These are phyloP conservation scores for Suhomyces sp. DNA, from an alignment of 805 yeast species.

Conservation along the genomic window DNA sequence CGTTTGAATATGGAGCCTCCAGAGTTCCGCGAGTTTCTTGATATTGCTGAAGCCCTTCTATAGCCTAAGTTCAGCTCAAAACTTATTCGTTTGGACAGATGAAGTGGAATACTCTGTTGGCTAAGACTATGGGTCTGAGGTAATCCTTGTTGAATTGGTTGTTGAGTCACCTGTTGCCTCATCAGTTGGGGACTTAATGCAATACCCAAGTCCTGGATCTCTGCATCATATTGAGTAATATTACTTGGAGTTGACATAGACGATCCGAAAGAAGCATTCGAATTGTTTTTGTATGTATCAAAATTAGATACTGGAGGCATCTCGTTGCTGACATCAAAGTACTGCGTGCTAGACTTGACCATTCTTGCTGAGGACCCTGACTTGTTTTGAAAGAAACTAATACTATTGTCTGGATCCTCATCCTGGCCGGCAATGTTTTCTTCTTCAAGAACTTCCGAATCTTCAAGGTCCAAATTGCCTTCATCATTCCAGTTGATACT, in stretches of 20 bases:
- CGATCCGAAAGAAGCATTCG: conserved; percentile 14
- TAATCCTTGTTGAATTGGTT: conserved; percentile 2
- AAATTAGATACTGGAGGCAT: conserved; percentile 2
- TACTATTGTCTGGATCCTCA: conserved; percentile 1
- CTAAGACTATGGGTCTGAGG: too few species aligned
- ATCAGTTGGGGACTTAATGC: conserved; percentile 39
- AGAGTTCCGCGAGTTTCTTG: conserved; percentile 26
- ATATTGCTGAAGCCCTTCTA: conserved; percentile 19
- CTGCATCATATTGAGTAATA: conserved; percentile 38
- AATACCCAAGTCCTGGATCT: conserved; percentile 43
- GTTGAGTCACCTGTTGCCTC: conserved; percentile 16
- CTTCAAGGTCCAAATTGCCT: conserved; percentile 28
- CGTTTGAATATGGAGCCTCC: conserved; percentile 32
- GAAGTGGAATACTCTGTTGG: too few species aligned
- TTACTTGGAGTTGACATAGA: conserved; percentile 38
- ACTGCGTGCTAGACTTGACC: conserved; percentile 18
- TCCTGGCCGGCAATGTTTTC: conserved; percentile 1
- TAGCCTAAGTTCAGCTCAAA: conserved; percentile 18
- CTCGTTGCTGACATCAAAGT: conserved; percentile 23
- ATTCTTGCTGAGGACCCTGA: conserved; percentile 3
- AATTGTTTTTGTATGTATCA: conserved; percentile 9
- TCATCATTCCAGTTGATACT: conserved; percentile 46
- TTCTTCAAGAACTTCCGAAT: conserved; percentile 18
- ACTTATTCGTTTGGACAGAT: conserved; percentile 21
- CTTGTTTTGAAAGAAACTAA: background rate